These are phyloP conservation scores for Bisporella sp. DNA, from an alignment of 2,329 filamentous ascomycete genomes.

Conservation along the genomic window DNA sequence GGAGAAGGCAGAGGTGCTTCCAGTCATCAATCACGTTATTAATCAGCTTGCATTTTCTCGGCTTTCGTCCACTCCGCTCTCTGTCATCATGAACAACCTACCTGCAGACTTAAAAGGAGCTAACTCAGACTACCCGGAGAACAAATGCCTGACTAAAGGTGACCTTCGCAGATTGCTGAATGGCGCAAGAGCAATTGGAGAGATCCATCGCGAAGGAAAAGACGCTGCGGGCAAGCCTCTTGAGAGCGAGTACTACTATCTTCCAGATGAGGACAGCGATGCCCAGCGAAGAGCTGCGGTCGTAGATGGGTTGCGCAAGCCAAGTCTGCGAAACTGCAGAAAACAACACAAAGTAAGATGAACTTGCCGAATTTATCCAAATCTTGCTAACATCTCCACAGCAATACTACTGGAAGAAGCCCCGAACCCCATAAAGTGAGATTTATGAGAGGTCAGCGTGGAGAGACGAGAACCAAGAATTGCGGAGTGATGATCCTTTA, in stretches of 20 bases:
- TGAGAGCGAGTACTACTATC: conserved; percentile 96
- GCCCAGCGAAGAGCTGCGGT: conserved; percentile 73
- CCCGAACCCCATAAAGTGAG: conserved; percentile 44
- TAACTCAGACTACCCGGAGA: conserved; percentile 24
- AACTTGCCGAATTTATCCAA: background rate
- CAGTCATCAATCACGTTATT: conserved; percentile 75
- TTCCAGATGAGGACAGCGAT: conserved; percentile 80
- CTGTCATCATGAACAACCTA: conserved; percentile 81
- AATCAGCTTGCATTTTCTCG: conserved; percentile 96
- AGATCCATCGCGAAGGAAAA: conserved; percentile 86
- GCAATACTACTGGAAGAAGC: conserved; percentile 67
- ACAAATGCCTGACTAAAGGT: conserved; percentile 45
- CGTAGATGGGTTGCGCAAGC: conserved; percentile 79
- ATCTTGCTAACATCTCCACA: conserved; percentile 23
- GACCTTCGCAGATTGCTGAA: conserved; percentile 68
- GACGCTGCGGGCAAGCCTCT: conserved; percentile 90
- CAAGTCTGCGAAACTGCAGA: conserved; percentile 79
- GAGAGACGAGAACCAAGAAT: conserved; percentile 2
- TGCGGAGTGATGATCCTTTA: conserved; percentile 2
- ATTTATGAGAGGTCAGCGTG: background rate
- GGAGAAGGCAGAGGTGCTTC: conserved; percentile 33
- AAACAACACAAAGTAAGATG: conserved; percentile 90
- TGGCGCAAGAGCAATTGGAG: conserved; percentile 70
- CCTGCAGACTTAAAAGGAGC: conserved; percentile 54
- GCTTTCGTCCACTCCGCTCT: conserved; percentile 83